Conservation (phyloP, 805 yeast genomes). For the Zygoascus flipseniorum region DNA sequence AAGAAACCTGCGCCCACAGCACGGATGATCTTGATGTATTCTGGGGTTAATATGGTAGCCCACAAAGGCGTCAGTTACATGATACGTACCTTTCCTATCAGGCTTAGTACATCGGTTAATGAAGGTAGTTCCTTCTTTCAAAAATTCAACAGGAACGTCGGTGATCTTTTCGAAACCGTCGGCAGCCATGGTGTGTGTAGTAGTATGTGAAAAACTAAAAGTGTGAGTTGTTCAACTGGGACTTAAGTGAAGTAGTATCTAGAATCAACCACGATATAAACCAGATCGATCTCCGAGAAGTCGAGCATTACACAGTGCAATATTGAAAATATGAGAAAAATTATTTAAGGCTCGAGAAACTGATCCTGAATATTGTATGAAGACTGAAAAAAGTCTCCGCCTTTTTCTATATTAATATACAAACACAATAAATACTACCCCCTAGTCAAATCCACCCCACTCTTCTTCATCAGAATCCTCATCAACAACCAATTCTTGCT, state of each 20-base stretch:
- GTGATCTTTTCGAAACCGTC: slow-evolving; percentile 23
- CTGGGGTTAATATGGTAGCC: slow-evolving; percentile 30
- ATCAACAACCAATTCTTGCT: slow-evolving; percentile 16
- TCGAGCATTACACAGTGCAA: too few relatives aligned
- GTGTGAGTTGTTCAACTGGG: background rate
- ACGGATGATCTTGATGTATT: slow-evolving; percentile 78
- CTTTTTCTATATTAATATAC: background rate
- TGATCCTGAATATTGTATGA: too few relatives aligned
- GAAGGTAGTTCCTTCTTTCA: slow-evolving; percentile 86
- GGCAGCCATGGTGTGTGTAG: slow-evolving; percentile 13
- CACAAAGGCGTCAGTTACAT: slow-evolving; percentile 7
- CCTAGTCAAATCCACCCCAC: slow-evolving; percentile 28
- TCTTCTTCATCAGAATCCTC: slow-evolving; percentile 27
- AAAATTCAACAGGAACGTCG: slow-evolving; percentile 78
- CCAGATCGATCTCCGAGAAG: too few relatives aligned
- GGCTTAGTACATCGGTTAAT: slow-evolving; percentile 92
- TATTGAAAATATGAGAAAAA: too few relatives aligned
- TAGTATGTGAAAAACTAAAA: background rate
- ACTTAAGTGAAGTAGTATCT: background rate
- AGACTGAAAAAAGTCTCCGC: too few relatives aligned
- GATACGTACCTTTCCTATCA: slow-evolving; percentile 54
- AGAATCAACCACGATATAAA: too few relatives aligned
- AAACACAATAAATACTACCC: background rate
- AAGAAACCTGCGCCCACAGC: slow-evolving; percentile 96
- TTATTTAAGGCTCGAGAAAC: too few relatives aligned